Percentiles rank a stretch among this genome's conserved stretches.
These are phyloP conservation scores for Asterophora lycoperdoides DNA, from an alignment of 768 basidiomycete species.

Conservation along the genomic window DNA sequence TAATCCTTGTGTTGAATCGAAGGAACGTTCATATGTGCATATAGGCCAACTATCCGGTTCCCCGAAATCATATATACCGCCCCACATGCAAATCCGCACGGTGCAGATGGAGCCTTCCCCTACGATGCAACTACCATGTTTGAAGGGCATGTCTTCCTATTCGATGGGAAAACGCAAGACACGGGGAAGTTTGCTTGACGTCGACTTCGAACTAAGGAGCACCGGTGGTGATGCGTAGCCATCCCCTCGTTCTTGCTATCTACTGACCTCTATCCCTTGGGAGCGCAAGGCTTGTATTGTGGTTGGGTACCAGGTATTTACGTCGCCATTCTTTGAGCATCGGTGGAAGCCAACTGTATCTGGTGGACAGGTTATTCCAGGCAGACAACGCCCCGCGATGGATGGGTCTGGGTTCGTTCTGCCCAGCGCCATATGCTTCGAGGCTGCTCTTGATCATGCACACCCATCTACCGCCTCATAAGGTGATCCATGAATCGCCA, in stretches of 20 bases:
- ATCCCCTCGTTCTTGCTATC: too few relatives aligned
- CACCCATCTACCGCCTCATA: too few relatives aligned
- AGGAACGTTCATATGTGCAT: conserved; percentile 12
- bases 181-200: conserved; percentile 1
- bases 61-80: conserved; percentile 26
- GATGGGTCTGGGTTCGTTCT: too few relatives aligned
- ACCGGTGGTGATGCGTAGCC: conserved; percentile 1
- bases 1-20: neutral
- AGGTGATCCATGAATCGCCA: too few relatives aligned
- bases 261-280: neutral
- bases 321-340: neutral
- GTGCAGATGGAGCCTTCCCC: conserved; percentile 53
- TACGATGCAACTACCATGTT: conserved; percentile 43
- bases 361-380: too few relatives aligned
- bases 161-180: conserved; percentile 1
- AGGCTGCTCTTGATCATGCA: too few relatives aligned
- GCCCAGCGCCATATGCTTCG: too few relatives aligned
- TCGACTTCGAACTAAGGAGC: conserved; percentile 12
- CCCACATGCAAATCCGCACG: conserved; percentile 39
- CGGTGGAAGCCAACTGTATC: too few relatives aligned
- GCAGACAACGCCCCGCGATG: too few relatives aligned
- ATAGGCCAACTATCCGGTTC: conserved; percentile 31
- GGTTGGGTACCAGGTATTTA: neutral
- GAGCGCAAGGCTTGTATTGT: neutral
- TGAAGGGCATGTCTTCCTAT: neutral